Base-by-base conservation (phyloP, 805 yeast species). In the Ogataea zsoltii region DNA sequence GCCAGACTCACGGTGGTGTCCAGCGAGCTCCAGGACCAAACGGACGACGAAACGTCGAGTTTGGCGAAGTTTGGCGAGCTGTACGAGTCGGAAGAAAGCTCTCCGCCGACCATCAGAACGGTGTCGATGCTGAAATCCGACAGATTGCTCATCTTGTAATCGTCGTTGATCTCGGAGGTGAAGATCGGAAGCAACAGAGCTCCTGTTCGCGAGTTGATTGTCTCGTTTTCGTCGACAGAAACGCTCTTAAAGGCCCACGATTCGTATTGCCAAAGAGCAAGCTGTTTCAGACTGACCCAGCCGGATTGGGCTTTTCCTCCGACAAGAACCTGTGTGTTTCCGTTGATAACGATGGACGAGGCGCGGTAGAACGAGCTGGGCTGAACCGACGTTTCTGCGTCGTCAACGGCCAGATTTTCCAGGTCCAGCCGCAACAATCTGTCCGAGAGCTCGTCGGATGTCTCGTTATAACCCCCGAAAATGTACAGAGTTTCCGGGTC, bases 211-310 rank as follows among this genome's bases (percentile, higher is more conserved):
- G 88, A 72, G 49, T 78, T 79, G 1, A 85, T 68, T 10, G 66
- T 48, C 30, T 65, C 64, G 42, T 58, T 60, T 1, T 56, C 60
- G 1, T 68, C 56, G 50, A 62, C 54, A 32, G 63, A 53, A 1
- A 69, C 66, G 0, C 70, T 53, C 46, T 67, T 66, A 59, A 80
- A 85, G 3, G 86, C 75, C 95, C 95, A 88, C 7, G 86, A 67
- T 39, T 71, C 69, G 49, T 79, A 80, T 54, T 81, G 82, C 87
- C 90, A 85, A 2, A 83, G 63, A 0, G 94, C 92, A 15, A 85
- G 66, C 62, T 86, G 94, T 54, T 75, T 74, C 82, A 86, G 77
- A 50, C 79, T 76, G 29, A 85, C 76, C 89, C 91, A 85, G 0
- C 89, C 89, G 2, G 66, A 55, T 5, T 61, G 54, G 2, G 87